Evolutionary conservation across 2,329 filamentous ascomycete species (phyloP).

Genomic region (Hymenotorrendiella dingleyae): DNA sequence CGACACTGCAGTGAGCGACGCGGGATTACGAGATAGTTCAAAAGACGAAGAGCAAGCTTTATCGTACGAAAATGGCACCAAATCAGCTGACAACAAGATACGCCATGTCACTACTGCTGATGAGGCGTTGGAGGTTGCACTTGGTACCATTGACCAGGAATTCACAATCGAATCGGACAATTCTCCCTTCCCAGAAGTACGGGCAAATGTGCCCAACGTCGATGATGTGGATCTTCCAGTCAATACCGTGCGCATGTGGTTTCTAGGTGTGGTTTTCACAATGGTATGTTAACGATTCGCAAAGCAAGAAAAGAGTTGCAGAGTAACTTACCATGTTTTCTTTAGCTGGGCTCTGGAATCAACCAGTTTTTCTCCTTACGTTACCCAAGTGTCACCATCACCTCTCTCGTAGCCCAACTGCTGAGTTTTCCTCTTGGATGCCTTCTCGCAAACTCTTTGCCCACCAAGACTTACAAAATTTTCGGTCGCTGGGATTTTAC

Average conservation of each 20-base stretch:
- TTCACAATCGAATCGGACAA: slow-evolving; percentile 2
- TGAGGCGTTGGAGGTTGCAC: slow-evolving; percentile 5
- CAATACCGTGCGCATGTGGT: slow-evolving; percentile 62
- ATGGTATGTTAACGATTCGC: slow-evolving; percentile 13
- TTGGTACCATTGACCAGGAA: slow-evolving; percentile 10
- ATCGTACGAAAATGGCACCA: too few species aligned
- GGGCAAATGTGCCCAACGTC: slow-evolving; percentile 54
- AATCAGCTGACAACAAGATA: too few species aligned
- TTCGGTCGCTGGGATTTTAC: slow-evolving; percentile 35
- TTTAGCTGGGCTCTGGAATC: slow-evolving; percentile 19
- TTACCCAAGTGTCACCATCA: slow-evolving; percentile 28
- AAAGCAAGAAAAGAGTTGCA: too few species aligned
- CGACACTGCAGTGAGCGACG: too few species aligned
- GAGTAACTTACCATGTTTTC: too few species aligned
- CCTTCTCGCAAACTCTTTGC: slow-evolving; percentile 1
- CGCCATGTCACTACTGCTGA: too few species aligned
- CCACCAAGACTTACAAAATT: slow-evolving; percentile 35
- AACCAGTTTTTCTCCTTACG: slow-evolving; percentile 25
- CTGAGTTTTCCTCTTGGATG: slow-evolving; percentile 18
- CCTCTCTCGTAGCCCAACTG: slow-evolving; percentile 20
- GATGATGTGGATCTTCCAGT: slow-evolving; percentile 61
- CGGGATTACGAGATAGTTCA: too few species aligned
- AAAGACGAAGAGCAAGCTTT: too few species aligned
- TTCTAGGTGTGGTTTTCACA: slow-evolving; percentile 43
- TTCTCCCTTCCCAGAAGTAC: slow-evolving; percentile 35